Base-by-base conservation (phyloP, 192 early-diverging fungal species). In the Chytriomyces confervae region DNA sequence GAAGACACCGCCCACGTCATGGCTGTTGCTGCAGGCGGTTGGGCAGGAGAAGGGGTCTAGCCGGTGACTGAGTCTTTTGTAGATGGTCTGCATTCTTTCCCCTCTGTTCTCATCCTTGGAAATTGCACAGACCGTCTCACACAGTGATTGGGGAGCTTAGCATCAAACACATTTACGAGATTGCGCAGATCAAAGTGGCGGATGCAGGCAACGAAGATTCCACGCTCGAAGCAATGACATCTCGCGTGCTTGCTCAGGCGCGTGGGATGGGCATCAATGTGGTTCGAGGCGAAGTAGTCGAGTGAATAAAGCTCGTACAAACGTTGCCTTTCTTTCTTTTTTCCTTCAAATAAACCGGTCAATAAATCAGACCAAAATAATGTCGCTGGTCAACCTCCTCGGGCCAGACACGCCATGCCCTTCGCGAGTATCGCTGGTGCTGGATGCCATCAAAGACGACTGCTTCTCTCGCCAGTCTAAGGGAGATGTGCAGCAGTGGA, bases 111-210 rank as follows among this genome's bases (percentile, higher is more conserved):
- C 13, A 60, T 60, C 0, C 13, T n/a, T 20, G 66, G 43, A 53
- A 44, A 13, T 43, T 87, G 18, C 50, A 27, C 50, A 93, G 91
- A 80, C 91, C 95, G 11, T 92, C 94, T 23, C 87, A 91, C 62
- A 91, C 93, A 50, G 80, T 83, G 16, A 92, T 91, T 3, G 97
- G 95, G 65, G 91, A 89, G 36, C 86, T 99, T 46, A 92, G 89
- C 65, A 81, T 99, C 62, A 99, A 97, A 82, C 95, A 97, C 81
- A 86, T 99, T 45, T 99, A 95, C 75, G 94, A 96, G 74, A 96
- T 97, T 81, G 95, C 94, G 61, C 91, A 93, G 83, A 90, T 97
- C 81, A 97, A 97, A 86, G 81, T 91, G 50, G 81, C 87, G 47
- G 96, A 99, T 80, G 88, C 89, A 50, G 92, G 88, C 6, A 86